Evolutionary conservation across 2,329 filamentous ascomycete genomes (phyloP).

Genomic region (Nemania abortiva): DNA sequence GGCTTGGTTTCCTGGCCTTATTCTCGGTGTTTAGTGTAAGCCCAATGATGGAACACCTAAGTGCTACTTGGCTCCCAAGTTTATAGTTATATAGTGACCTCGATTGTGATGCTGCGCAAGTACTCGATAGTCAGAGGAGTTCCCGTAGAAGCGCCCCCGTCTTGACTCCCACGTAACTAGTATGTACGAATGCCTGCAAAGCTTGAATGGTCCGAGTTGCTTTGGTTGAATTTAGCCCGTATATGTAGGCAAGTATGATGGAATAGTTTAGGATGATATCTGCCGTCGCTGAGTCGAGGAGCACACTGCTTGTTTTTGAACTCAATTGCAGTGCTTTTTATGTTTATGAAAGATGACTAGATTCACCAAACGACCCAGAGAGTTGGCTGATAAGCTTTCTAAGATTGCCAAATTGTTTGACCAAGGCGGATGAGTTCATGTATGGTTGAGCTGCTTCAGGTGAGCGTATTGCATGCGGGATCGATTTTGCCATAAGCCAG

Average conservation of each 20-base stretch:
- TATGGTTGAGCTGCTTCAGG: too few relatives aligned
- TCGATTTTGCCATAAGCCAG: not conserved
- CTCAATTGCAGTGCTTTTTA: not conserved
- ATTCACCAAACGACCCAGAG: not conserved
- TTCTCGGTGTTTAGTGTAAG: constrained; percentile 7
- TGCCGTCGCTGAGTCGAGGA: too few relatives aligned
- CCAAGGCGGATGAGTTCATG: too few relatives aligned
- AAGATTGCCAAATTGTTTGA: not conserved
- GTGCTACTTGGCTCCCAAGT: not conserved
- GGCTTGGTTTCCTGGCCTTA: constrained; percentile 4
- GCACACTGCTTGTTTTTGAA: not conserved
- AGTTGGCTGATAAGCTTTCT: not conserved
- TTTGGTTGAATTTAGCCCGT: not conserved
- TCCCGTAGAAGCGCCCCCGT: not conserved
- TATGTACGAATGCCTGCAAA: not conserved
- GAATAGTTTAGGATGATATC: too few relatives aligned
- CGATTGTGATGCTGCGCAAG: not conserved
- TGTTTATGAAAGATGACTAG: not conserved
- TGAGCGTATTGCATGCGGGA: not conserved
- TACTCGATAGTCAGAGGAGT: not conserved
- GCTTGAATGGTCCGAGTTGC: not conserved
- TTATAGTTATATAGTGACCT: not conserved
- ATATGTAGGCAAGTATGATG: not conserved
- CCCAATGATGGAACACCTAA: not conserved
- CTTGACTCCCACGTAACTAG: not conserved